These are phyloP conservation scores for Salix dunnii DNA, from an alignment of 345 rosid genomes.

Conservation along the genomic window DNA sequence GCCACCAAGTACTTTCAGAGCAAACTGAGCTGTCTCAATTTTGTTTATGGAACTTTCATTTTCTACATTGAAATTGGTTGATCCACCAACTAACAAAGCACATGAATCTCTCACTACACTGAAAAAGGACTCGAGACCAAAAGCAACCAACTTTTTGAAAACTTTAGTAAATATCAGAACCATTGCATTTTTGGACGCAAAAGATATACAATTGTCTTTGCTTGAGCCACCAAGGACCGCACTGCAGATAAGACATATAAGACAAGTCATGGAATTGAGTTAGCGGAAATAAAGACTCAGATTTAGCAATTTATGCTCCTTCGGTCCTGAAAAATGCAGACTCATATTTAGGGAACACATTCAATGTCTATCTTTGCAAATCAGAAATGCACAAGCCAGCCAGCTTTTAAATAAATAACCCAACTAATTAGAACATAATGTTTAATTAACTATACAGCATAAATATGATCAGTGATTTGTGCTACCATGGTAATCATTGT, in stretches of 20 bases:
- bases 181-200: constrained; percentile 54
- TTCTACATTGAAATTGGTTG: constrained; percentile 26
- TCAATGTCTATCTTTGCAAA: neutral
- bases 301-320: neutral
- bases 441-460: neutral
- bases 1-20: constrained; percentile 57
- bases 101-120: constrained; percentile 54
- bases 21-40: constrained; percentile 51
- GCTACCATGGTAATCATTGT: neutral
- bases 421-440: neutral
- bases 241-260: constrained; percentile 45
- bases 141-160: constrained; percentile 46
- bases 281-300: neutral
- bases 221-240: constrained; percentile 73
- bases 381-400: neutral
- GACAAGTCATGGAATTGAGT: constrained; percentile 17
- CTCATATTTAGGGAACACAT: neutral
- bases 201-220: constrained; percentile 41
- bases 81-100: constrained; percentile 34
- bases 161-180: constrained; percentile 46
- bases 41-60: constrained; percentile 24
- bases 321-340: neutral
- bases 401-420: neutral
- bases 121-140: constrained; percentile 59
- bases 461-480: neutral